A percentile compares a stretch with the other conserved stretches of the same genome.
Evolutionary conservation across 2,329 filamentous ascomycete species (phyloP).

Genomic region (Xylaria sp.): DNA sequence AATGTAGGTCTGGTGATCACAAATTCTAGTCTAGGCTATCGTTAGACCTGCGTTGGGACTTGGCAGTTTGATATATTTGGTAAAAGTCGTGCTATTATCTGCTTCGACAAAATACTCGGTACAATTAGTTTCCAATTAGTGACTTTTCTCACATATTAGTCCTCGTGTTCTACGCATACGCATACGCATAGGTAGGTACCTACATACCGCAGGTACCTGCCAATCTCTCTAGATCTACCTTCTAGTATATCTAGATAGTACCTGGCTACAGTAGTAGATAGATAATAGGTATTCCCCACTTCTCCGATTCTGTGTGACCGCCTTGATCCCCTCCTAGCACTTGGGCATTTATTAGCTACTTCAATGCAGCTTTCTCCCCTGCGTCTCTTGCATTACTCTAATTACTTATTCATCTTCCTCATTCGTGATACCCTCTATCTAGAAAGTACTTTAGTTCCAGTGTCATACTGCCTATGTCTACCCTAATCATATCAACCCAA

Average conservation of each 20-base stretch:
- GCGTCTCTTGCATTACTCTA: slow-evolving; percentile 2
- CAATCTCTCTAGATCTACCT: too few relatives aligned
- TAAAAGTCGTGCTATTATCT: neutral
- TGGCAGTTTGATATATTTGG: too few relatives aligned
- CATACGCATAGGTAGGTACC: neutral
- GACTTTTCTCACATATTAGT: neutral
- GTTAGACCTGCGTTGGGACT: too few relatives aligned
- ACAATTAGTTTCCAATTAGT: neutral
- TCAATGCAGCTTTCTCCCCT: neutral
- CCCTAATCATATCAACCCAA: neutral
- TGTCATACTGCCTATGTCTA: slow-evolving; percentile 4
- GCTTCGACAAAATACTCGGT: neutral
- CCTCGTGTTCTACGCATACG: neutral
- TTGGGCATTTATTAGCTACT: neutral
- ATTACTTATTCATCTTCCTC: neutral
- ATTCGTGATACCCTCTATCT: neutral
- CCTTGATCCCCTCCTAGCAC: slow-evolving; percentile 15
- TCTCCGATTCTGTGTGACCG: slow-evolving; percentile 29
- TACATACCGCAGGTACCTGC: too few relatives aligned
- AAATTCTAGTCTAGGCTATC: neutral
- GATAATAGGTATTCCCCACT: neutral
- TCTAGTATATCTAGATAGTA: too few relatives aligned
- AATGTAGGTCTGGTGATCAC: neutral
- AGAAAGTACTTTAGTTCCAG: neutral
- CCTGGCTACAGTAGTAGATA: too few relatives aligned